Evolutionary conservation across 441 rosid species (phyloP), one percentile per base, ranked within the genome.

Genomic region (Manihot esculenta): DNA sequence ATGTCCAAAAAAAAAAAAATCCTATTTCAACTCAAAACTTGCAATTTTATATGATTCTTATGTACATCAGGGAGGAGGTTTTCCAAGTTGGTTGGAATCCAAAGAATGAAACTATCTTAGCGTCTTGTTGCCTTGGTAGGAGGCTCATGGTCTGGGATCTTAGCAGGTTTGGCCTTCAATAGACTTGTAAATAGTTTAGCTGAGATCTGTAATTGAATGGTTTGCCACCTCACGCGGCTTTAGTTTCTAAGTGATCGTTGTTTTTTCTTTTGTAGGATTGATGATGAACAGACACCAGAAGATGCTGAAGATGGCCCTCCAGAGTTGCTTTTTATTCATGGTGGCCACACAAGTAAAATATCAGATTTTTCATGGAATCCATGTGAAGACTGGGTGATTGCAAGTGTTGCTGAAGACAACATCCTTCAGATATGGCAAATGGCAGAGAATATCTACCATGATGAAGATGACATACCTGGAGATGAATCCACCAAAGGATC

Each of bases 271-370:
- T 81, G 68, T 81, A 94, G 99, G 88, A 94, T 94, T 42, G 94
- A 92, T 55, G 97, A 89, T 72, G 97, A 90, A 68, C 98, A 94
- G 84, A 84, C 94, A 9, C 84, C 87, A 10, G 98, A 94, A 78
- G 98, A 94, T 78, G 97, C 96, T n/a, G 94, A 90, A 81, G 99
- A 94, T 73, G 99, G 99, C 20, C 99, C 98, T 3, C 97, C 98
- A 0, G 99, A 94, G 83, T 77, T 94, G 83, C 93, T 92, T 27
- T 94, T 92, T 80, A 89, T 90, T 75, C 98, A 94, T 63, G 99
- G 99, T 12, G 99, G 97, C 57, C 99, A 94, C 75, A 94, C 97
- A 5, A 92, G 97, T 82, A 92, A 94, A 85, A 92, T 95, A 47
- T 92, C 98, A 8, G 99, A 95, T 78, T 95, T 95, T 78, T 92